phyloP scores from a whole-genome alignment of 805 yeast genomes.

The Metschnikowia drakensbergensis region DNA sequence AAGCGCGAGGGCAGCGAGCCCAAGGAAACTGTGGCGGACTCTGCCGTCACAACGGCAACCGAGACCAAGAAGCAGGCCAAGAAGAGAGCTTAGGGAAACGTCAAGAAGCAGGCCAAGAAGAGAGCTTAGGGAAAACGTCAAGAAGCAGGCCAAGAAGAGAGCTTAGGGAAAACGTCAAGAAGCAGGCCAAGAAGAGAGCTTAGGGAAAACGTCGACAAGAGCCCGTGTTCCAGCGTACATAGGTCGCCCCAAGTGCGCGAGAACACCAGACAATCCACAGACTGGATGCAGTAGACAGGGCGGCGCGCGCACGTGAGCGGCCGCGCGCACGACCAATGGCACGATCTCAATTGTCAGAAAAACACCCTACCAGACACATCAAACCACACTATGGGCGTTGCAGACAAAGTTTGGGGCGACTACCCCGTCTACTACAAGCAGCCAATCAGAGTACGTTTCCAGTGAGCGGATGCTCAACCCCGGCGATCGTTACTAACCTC shows the following conservation, averaged over 20 bases:
- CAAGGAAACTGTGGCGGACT: neutral
- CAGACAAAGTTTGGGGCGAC: conserved; percentile 44
- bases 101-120: neutral
- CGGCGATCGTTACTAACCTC: neutral
- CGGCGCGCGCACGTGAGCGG: neutral
- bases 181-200: neutral
- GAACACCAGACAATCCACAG: no score
- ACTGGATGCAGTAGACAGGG: neutral
- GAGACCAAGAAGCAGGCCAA: conserved; percentile 16
- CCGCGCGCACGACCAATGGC: conserved; percentile 6
- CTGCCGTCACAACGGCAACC: conserved; percentile 8
- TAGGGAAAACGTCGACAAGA: no score
- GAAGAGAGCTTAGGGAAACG: conserved; percentile 11
- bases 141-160: neutral
- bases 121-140: no score
- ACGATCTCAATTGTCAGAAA: neutral
- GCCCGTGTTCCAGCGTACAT: no score
- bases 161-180: neutral
- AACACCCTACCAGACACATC: neutral
- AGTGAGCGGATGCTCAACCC: no score
- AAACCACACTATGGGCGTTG: conserved; percentile 16
- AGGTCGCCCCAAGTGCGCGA: no score
- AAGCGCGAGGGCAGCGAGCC: conserved; percentile 2
- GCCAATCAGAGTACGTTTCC: conserved; percentile 56
- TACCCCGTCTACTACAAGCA: conserved; percentile 58